These are phyloP conservation scores for Pythium rishiriense DNA, from an alignment of 352 stramenopile genomes.

Conservation along the genomic window DNA sequence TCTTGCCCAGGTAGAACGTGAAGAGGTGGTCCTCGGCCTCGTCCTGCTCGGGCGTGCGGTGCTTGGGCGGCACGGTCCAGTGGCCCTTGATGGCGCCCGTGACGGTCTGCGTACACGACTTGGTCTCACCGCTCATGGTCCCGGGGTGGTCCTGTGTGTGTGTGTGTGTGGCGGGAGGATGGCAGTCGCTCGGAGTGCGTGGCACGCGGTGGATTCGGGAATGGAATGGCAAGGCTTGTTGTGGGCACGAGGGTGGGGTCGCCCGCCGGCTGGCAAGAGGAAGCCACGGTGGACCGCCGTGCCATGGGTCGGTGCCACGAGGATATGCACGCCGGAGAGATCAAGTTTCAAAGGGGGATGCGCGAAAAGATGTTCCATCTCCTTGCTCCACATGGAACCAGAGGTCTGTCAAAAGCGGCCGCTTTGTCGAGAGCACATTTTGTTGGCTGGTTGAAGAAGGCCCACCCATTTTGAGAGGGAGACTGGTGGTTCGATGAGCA, in stretches of 20 bases:
- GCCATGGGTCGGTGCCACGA: background rate
- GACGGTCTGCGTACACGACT: slow-evolving; percentile 16
- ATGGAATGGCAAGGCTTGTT: slow-evolving; percentile 6
- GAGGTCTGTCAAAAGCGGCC: too few relatives aligned
- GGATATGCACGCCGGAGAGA: slow-evolving; percentile 2
- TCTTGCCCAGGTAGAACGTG: slow-evolving; percentile 34
- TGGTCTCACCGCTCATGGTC: slow-evolving; percentile 2
- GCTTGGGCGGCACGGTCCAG: slow-evolving; percentile 32
- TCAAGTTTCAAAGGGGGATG: slow-evolving; percentile 1
- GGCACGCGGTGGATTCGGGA: slow-evolving; percentile 10
- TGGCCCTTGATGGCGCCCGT: slow-evolving; percentile 19
- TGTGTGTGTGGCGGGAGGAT: background rate
- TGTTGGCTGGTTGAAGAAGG: slow-evolving; percentile 21
- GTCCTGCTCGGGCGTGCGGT: slow-evolving; percentile 34
- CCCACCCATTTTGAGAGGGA: slow-evolving; percentile 2
- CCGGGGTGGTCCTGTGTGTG: background rate
- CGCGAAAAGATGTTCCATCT: slow-evolving; percentile 1
- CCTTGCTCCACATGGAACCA: background rate
- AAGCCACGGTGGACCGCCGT: background rate
- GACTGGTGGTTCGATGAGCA: background rate
- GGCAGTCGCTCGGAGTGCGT: background rate
- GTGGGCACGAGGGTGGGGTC: too few relatives aligned
- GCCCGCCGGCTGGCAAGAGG: background rate
- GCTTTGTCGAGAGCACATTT: background rate
- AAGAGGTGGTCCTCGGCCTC: slow-evolving; percentile 37